Evolutionary conservation across 352 stramenopile species (phyloP).

Genomic region (Thraustotheca clavata): DNA sequence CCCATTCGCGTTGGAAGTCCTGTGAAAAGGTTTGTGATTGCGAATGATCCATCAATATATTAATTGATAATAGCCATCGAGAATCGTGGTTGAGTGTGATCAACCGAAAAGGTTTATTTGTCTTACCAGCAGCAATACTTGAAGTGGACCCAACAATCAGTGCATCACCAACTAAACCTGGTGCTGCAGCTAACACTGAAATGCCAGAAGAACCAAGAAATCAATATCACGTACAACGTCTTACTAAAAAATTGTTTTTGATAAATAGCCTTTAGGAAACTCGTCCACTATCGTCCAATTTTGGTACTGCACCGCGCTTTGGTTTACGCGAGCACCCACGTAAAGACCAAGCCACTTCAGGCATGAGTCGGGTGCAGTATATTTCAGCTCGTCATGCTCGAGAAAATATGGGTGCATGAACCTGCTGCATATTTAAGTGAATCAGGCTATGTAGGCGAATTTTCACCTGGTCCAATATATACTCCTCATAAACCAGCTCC

Average conservation of each 20-base stretch:
- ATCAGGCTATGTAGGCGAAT: constrained; percentile 33
- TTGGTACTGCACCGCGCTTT: constrained; percentile 71
- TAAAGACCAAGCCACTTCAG: constrained; percentile 30
- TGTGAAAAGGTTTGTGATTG: constrained; percentile 29
- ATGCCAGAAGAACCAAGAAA: not conserved
- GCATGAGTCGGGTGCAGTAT: constrained; percentile 59
- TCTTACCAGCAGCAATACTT: not conserved
- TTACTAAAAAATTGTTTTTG: not conserved
- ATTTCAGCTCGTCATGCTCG: constrained; percentile 64
- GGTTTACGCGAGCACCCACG: constrained; percentile 33
- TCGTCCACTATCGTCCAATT: constrained; percentile 23
- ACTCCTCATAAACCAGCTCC: constrained; percentile 58
- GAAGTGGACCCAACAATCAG: constrained; percentile 16
- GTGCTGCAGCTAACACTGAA: no score
- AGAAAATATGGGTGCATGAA: constrained; percentile 59
- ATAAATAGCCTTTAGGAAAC: not conserved
- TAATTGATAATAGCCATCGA: constrained; percentile 22
- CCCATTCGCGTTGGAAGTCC: constrained; percentile 46
- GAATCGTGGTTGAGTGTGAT: constrained; percentile 78
- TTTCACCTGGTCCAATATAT: constrained; percentile 78
- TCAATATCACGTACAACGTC: not conserved
- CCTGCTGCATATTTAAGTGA: not conserved
- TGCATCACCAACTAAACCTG: constrained; percentile 29
- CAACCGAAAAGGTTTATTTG: constrained; percentile 69
- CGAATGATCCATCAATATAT: not conserved